Conservation (phyloP, 2,329 filamentous ascomycete genomes). For the Camptophora hylomeconis region DNA sequence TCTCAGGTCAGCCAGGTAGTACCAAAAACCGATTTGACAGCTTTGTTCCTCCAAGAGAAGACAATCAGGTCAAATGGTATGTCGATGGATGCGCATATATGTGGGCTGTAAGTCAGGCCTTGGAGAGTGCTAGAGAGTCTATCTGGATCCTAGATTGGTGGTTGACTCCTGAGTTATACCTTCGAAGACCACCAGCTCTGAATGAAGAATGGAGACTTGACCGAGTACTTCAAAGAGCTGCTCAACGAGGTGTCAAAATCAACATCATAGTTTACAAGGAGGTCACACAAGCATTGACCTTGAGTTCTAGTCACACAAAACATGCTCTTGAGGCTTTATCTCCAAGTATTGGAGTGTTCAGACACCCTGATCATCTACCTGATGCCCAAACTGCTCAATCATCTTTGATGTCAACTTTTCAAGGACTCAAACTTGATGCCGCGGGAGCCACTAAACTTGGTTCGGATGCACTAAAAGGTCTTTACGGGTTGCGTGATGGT, state of each 20-base stretch:
- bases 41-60: conserved; percentile 58
- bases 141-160: conserved; percentile 82
- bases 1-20: conserved; percentile 1
- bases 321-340: conserved; percentile 63
- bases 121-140: conserved; percentile 59
- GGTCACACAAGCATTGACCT: conserved; percentile 64
- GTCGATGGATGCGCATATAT: conserved; percentile 72
- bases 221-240: conserved; percentile 66
- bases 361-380: conserved; percentile 78
- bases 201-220: conserved; percentile 79
- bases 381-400: conserved; percentile 55
- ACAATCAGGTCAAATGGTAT: conserved; percentile 68
- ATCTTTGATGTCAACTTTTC: conserved; percentile 41
- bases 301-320: conserved; percentile 64
- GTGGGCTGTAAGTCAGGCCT: conserved; percentile 65
- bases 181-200: conserved; percentile 66
- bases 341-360: conserved; percentile 75
- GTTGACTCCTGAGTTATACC: conserved; percentile 70
- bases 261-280: conserved; percentile 91
- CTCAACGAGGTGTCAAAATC: conserved; percentile 70
- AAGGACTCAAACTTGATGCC: conserved; percentile 42
- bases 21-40: conserved; percentile 34
- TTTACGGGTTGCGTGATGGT: conserved; percentile 72
- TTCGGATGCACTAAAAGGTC: conserved; percentile 57
- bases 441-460: conserved; percentile 51